Base-by-base conservation (phyloP, 2,329 filamentous ascomycete species). In the Cladosporium sp. region DNA sequence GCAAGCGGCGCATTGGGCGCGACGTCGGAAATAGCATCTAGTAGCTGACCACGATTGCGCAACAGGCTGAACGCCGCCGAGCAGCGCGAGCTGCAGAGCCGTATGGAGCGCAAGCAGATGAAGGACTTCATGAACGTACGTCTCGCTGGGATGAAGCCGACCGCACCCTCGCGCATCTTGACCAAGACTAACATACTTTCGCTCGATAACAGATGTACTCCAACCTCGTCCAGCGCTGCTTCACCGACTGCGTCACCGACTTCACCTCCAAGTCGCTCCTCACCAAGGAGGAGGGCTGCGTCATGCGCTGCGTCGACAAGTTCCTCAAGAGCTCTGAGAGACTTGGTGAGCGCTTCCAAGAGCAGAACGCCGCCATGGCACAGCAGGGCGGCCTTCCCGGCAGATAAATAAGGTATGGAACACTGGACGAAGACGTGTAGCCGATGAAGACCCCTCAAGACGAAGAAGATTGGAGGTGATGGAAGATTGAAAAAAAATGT, bases 91-190 rank as follows among this genome's bases (percentile, higher is more conserved):
- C 91, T 99, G 78, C 90, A 96, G 82, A 83, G 88, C 82, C 92
- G 95, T 81, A 93, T 99, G 88, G 93, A 98, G 85, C 91, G 92
- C 83, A 96, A 95, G 83, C 95, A 99, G 83, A 92, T 99, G 86
- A 97, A 97, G 84, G 94, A 98, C 79, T 98, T 99, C 79, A 97
- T 98, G 90, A 91, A 88, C 75, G 95, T 98, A 86, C 74, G 92
- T 85, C 65, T 44, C 2, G 38, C 15, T 36, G 51, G 30, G n/a
- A 26, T 12, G 18, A 18, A 34, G 3, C 21, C 28, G 38, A 63
- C 30, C 10, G 55, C 32, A 38, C 11, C 26, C n/a, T 51, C 36
- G 21, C 30, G 3, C 3, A 1, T 36, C 38, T 49, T 34, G 34
- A 8, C 14, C 4, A 2, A 18, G n/a, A 30, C 38, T 51, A 41